phyloP scores from a whole-genome alignment of 1,284 basidiomycete genomes.

The Boletellus dicymbophilus region DNA sequence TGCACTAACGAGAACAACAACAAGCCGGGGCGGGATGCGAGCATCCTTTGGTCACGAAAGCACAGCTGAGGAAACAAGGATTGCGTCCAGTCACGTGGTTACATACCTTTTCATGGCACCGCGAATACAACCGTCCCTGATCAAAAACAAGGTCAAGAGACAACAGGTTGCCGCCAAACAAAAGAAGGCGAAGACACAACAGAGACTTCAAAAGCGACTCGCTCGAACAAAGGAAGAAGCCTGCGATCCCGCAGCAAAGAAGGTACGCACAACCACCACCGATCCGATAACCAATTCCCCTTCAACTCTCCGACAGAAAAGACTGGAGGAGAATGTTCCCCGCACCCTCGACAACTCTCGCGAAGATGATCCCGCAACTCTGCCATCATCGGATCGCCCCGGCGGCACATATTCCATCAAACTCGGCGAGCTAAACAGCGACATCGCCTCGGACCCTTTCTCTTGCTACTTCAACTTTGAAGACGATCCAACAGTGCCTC shows the following conservation, averaged over 20 bases:
- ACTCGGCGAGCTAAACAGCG: conserved; percentile 61
- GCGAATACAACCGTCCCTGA: conserved; percentile 63
- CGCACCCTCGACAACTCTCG: conserved; percentile 93
- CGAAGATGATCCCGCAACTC: conserved; percentile 85
- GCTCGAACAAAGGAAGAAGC: conserved; percentile 73
- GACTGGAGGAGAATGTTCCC: conserved; percentile 84
- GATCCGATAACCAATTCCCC: neutral
- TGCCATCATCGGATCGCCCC: conserved; percentile 46
- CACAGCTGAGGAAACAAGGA: neutral
- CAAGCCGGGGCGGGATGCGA: conserved; percentile 20
- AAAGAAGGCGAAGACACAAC: conserved; percentile 80
- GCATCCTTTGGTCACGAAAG: conserved; percentile 19
- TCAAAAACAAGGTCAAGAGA: conserved; percentile 86
- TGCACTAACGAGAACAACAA: conserved; percentile 20
- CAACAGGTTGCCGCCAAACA: conserved; percentile 74
- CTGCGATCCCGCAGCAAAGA: conserved; percentile 69
- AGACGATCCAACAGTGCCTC: conserved; percentile 69
- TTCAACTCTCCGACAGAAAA: conserved; percentile 58
- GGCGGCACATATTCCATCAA: conserved; percentile 36
- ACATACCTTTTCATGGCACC: too few species aligned
- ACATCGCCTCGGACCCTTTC: conserved; percentile 74
- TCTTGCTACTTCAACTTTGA: conserved; percentile 66
- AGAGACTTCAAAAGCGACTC: conserved; percentile 80
- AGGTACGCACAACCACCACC: conserved; percentile 47
- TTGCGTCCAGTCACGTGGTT: conserved; percentile 25